Evolutionary conservation across 2,329 filamentous ascomycete genomes (phyloP), one percentile per base, ranked within the genome.

Genomic region (Chrysosporium queenslandicum): DNA sequence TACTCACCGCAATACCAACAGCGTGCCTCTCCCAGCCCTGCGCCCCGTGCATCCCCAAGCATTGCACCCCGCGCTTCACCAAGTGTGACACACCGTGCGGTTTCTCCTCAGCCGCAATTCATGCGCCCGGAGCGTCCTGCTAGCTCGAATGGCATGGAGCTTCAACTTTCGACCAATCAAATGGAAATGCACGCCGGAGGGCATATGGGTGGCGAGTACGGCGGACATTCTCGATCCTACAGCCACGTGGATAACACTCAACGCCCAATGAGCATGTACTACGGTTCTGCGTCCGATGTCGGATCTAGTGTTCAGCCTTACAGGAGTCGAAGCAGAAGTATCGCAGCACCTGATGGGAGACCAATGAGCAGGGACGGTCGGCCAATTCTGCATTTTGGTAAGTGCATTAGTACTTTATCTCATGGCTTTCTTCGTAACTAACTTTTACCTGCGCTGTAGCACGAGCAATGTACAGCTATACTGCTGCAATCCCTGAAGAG

Each of bases 401-500:
- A 83, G 89, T 79, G 50, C 29, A 27, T 52, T 20, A 2, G 37
- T 11, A 16, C 47, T n/a, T n/a, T n/a, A n/a, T n/a, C n/a, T n/a
- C n/a, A n/a, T n/a, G n/a, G n/a, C n/a, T 49, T 50, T n/a, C 8
- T 30, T 20, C 18, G n/a, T 27, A 32, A 30, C 45, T 52, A 11
- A 52, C 27, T 2, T 25, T 51, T 20, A 16, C n/a, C 34, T 18
- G 27, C 12, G 16, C 39, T 46, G n/a, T 61, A 97, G 92, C 92
- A 51, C 86, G 91, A 39, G 91, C 92, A 23, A 78, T 96, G 74
- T 98, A 97, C 69, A 82, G 87, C 74, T 98, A 98, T 68, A 82
- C 86, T 64, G 89, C 92, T 2, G 91, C 89, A 20, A 98, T 98
- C 54, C 88, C 91, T 0, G 92, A 97, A 66, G 94, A 98, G 70